Evolutionary conservation across 2,329 filamentous ascomycete genomes (phyloP).

Genomic region (Cordyceps militaris): DNA sequence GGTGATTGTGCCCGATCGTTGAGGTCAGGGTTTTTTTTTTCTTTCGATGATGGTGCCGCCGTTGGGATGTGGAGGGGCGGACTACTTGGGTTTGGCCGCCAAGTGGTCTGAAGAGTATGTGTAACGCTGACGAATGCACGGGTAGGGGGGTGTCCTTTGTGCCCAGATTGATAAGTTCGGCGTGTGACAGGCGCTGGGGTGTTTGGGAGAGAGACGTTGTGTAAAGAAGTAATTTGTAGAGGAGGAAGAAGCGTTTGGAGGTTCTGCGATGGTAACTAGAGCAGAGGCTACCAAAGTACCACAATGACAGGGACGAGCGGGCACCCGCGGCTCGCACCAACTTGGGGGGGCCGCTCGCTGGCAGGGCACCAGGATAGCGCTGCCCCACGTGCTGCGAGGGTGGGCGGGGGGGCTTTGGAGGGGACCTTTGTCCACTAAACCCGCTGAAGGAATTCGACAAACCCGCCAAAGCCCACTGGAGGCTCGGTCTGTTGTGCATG

Average conservation of each 20-base stretch:
- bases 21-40: not conserved
- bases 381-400: constrained; percentile 4
- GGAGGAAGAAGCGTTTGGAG: not conserved
- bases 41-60: not conserved
- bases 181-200: not conserved
- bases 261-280: not conserved
- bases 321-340: not conserved
- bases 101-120: too few species aligned
- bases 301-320: not conserved
- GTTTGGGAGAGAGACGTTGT: not conserved
- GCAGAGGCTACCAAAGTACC: not conserved
- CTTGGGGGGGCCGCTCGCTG: not conserved
- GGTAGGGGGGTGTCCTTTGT: not conserved
- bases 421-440: not conserved
- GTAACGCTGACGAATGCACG: not conserved
- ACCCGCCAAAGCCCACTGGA: constrained; percentile 3
- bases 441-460: not conserved
- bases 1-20: not conserved
- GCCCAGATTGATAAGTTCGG: not conserved
- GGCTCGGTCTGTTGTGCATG: not conserved
- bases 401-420: too few species aligned
- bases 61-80: not conserved
- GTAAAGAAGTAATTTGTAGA: not conserved
- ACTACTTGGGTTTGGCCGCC: too few species aligned
- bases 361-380: not conserved